Evolutionary conservation across 441 rosid genomes (phyloP), one percentile per base, ranked within the genome.

Genomic region (Francoa sonchifolia): DNA sequence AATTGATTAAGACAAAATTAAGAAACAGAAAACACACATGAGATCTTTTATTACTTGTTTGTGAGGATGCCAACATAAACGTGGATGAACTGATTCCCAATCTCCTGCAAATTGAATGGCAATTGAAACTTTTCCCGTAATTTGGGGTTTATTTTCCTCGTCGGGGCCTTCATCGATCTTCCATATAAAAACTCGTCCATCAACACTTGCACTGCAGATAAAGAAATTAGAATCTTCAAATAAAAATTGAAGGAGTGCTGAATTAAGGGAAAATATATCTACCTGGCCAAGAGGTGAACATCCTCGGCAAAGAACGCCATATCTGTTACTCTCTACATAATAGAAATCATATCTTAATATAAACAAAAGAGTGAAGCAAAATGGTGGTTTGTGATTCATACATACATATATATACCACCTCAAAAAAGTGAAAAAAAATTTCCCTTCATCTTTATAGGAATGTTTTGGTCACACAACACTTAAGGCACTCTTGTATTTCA

Each of bases 221-320:
- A 48, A 23, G 29, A 13, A 6, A 46, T 52, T 36, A 48, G 37
- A 33, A 31, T 11, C 18, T 35, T 37, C 8, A 31, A 9, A 21
- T 5, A n/a, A 15, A 41, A 34, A 33, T 31, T 12, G 30, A 45
- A 33, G 25, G 41, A 28, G 25, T 18, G 33, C 52, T 25, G 19
- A 36, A 10, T 38, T n/a, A n/a, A 6, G 58, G 19, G 42, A 33
- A 10, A 15, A 65, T 43, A 45, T 25, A 34, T 39, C 20, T 73
- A 87, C 96, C 96, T 87, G 36, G 96, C 99, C 61, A 90, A 66
- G 48, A 82, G 74, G 66, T 90, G 87, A 63, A 82, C 89, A 77
- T 90, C 85, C 60, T 79, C 85, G 1, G 89, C 87, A 42, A 79
- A 90, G 67, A 90, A 90, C 30, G 75, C 78, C 96, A 90, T 86